Evolutionary conservation across 1,284 basidiomycete species (phyloP).

Genomic region (Rhizoctonia solani): DNA sequence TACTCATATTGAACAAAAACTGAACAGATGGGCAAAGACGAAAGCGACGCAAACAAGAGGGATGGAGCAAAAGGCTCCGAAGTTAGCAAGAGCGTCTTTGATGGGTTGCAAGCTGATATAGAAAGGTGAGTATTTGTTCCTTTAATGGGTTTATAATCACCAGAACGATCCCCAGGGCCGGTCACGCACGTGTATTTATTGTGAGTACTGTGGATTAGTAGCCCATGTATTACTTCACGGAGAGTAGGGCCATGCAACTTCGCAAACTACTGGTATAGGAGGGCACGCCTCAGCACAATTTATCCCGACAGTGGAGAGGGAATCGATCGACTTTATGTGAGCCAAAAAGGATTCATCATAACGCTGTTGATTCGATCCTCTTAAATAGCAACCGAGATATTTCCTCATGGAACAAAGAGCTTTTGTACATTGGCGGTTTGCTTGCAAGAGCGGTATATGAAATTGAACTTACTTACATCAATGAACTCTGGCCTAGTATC

Average conservation of each 20-base stretch:
- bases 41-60: conserved; percentile 75
- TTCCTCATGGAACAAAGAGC: conserved; percentile 82
- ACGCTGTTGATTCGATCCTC: conserved; percentile 37
- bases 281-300: conserved; percentile 91
- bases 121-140: conserved; percentile 60
- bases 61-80: too few species aligned
- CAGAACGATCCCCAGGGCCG: conserved; percentile 52
- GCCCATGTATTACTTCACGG: conserved; percentile 21
- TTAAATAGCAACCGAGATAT: conserved; percentile 66
- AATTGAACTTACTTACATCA: conserved; percentile 69
- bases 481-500: conserved; percentile 52
- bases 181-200: conserved; percentile 75
- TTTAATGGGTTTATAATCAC: background rate
- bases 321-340: conserved; percentile 87
- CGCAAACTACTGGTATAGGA: conserved; percentile 90
- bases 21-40: conserved; percentile 78
- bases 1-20: background rate
- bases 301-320: conserved; percentile 96
- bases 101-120: conserved; percentile 80
- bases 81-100: conserved; percentile 72
- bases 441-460: conserved; percentile 86
- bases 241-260: conserved; percentile 75
- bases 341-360: conserved; percentile 47
- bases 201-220: conserved; percentile 49
- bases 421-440: conserved; percentile 82